A percentile compares a stretch with the other conserved stretches of the same genome.
Evolutionary conservation across 1,284 basidiomycete genomes (phyloP).

Genomic region (Malassezia sp.): DNA sequence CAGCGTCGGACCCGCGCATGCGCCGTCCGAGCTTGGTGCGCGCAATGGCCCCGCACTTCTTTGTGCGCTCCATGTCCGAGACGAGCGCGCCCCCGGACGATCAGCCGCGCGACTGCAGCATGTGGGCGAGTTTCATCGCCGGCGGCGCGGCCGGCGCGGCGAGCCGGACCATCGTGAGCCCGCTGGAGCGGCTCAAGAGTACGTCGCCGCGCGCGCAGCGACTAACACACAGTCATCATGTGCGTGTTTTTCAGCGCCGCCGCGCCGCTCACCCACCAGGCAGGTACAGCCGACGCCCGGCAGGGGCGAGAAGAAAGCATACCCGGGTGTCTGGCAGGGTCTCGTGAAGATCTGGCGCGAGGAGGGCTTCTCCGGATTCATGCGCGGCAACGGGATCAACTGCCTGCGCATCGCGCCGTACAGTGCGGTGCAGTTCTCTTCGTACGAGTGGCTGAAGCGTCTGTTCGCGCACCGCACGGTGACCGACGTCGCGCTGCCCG

Average conservation of each 20-base stretch:
- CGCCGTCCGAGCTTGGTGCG: too few relatives aligned
- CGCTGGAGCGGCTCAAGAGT: constrained; percentile 77
- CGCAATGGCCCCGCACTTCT: too few relatives aligned
- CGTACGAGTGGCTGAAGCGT: constrained; percentile 67
- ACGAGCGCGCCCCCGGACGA: too few relatives aligned
- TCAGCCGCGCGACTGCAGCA: too few relatives aligned
- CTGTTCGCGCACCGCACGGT: background rate
- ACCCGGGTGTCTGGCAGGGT: constrained; percentile 36
- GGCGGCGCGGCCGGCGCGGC: constrained; percentile 56
- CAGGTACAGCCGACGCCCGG: constrained; percentile 32
- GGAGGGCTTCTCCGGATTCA: constrained; percentile 80
- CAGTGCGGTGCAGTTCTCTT: constrained; percentile 82
- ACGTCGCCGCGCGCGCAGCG: too few relatives aligned
- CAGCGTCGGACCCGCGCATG: too few relatives aligned
- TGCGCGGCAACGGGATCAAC: constrained; percentile 77
- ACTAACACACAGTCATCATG: constrained; percentile 58
- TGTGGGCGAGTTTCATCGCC: constrained; percentile 52
- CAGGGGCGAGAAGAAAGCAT: constrained; percentile 25
- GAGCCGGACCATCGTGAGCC: constrained; percentile 79
- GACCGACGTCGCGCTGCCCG: background rate
- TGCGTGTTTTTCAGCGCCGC: too few relatives aligned
- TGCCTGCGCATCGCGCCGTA: constrained; percentile 69
- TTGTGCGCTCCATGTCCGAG: too few relatives aligned
- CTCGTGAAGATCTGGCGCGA: constrained; percentile 65
- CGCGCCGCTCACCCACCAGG: constrained; percentile 3